Evolutionary conservation across 208 protist species (phyloP).

Genomic region (Leishmania tropica): DNA sequence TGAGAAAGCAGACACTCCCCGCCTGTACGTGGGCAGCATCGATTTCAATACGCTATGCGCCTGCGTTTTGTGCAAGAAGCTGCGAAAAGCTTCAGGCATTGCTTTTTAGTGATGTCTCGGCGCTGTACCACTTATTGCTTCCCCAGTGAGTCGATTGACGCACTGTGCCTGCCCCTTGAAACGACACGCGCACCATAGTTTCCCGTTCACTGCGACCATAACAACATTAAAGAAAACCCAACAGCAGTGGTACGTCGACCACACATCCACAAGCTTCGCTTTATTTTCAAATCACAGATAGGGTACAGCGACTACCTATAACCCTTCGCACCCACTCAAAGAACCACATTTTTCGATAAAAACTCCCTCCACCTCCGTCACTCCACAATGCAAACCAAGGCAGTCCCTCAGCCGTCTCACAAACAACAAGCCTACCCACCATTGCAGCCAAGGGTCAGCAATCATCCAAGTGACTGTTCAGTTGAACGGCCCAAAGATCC

Average conservation of each 20-base stretch:
- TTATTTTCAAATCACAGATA: not conserved
- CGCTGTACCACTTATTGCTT: not conserved
- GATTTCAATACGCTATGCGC: not conserved
- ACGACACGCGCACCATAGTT: not conserved
- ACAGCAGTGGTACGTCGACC: not conserved
- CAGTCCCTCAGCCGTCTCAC: not conserved
- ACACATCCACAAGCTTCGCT: not conserved
- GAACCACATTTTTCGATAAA: not conserved
- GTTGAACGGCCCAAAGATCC: not conserved
- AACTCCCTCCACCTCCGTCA: not conserved
- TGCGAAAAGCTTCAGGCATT: not conserved
- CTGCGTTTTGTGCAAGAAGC: not conserved
- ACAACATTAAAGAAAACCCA: too few species aligned
- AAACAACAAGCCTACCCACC: not conserved
- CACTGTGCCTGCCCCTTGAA: not conserved
- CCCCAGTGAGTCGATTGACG: not conserved
- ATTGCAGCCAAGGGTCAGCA: not conserved
- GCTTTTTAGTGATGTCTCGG: not conserved
- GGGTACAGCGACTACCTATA: not conserved
- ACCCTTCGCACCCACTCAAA: not conserved
- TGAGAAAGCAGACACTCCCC: not conserved
- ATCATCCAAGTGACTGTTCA: not conserved
- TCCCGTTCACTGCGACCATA: not conserved
- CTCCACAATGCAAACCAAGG: not conserved
- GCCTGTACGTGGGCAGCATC: not conserved